phyloP scores from a whole-genome alignment of 2,329 filamentous ascomycete species.

The Pseudocercospora musae region DNA sequence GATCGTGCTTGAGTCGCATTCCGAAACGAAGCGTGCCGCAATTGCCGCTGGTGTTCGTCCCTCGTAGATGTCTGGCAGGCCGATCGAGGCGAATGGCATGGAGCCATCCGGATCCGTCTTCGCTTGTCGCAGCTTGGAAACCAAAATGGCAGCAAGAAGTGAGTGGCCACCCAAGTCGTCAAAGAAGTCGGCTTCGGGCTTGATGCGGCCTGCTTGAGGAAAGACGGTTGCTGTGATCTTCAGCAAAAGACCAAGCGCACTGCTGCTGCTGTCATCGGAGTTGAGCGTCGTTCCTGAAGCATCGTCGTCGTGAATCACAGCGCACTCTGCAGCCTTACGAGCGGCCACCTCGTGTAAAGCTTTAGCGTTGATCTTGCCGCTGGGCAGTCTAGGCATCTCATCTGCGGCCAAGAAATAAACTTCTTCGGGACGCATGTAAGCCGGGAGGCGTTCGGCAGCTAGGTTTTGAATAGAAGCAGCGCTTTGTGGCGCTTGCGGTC shows the following conservation, averaged over 20 bases:
- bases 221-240: conserved; percentile 37
- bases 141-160: conserved; percentile 56
- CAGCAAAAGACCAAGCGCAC: conserved; percentile 13
- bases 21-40: conserved; percentile 15
- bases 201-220: conserved; percentile 41
- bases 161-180: conserved; percentile 75
- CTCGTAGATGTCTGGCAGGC: conserved; percentile 28
- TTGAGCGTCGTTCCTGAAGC: neutral
- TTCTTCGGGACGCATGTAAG: conserved; percentile 28
- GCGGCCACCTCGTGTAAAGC: conserved; percentile 24
- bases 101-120: conserved; percentile 8
- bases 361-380: conserved; percentile 28
- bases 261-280: conserved; percentile 9
- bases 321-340: conserved; percentile 14
- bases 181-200: conserved; percentile 56
- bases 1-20: conserved; percentile 13
- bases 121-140: conserved; percentile 21
- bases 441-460: conserved; percentile 21
- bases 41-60: conserved; percentile 23
- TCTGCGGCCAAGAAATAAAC: conserved; percentile 22
- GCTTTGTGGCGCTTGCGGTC: conserved; percentile 16
- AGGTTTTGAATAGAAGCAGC: conserved; percentile 18
- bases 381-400: conserved; percentile 26
- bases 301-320: neutral
- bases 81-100: conserved; percentile 25